Base-by-base conservation (phyloP, 2,329 filamentous ascomycete genomes). In the Fusarium denticulatum region DNA sequence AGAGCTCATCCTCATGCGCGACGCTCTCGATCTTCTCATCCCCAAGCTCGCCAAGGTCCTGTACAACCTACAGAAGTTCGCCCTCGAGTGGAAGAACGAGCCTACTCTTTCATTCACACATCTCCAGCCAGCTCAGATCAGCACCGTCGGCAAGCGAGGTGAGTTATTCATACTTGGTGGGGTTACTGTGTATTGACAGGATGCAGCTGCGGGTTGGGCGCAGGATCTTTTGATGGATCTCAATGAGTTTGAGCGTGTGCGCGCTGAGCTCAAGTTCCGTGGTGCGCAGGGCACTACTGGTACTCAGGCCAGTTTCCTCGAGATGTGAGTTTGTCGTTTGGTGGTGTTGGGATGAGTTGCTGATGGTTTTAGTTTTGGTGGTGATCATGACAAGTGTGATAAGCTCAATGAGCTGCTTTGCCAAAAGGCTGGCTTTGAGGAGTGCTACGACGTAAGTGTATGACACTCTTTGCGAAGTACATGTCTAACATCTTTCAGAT, bases 371-470 rank as follows among this genome's bases (percentile, higher is more conserved):
- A 59, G 43, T 20, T 42, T 52, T 7, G 43, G 56, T 24, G 32
- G 43, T n/a, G 50, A 55, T 55, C 60, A 65, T 6, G 61, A 57
- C 1, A 66, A 66, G 63, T 66, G 63, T 1, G 63, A 66, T 12
- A 45, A 65, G 42, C 22, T 66, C 30, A 66, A 66, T 10, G 60
- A 65, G 49, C 22, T 66, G 4, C 60, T 66, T 1, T 66, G 63
- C 40, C 30, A 65, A 34, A 66, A 66, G 60, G 63, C 63, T 47
- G 63, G 47, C 2, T 66, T 65, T 0, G 60, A 65, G 22, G 63
- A 57, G 11, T 55, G 50, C 34, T 55, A 55, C 8, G 50, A 55
- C 6, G 50, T 55, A 40, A 40, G 50, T 53, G 12, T 1, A 26
- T 22, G 18, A 5, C 13, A 1, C 3, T 26, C 14, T 5, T 50